phyloP scores from a whole-genome alignment of 345 rosid genomes.

The Brassica nigra region DNA sequence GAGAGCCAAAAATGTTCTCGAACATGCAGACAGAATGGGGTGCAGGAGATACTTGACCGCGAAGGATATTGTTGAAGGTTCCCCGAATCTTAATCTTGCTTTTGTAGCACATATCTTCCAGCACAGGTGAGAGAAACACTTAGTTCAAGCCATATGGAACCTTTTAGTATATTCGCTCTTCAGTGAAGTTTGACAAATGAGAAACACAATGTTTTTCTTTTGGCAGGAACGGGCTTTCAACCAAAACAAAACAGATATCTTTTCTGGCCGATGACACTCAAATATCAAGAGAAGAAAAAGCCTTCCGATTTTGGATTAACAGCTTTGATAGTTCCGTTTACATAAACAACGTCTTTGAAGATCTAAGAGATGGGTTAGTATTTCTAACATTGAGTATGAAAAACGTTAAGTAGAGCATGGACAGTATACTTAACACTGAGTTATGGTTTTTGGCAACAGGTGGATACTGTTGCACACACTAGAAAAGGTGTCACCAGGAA shows the following conservation, averaged over 20 bases:
- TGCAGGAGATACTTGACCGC: slow-evolving; percentile 96
- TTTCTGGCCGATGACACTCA: slow-evolving; percentile 84
- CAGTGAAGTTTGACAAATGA: slow-evolving; percentile 10
- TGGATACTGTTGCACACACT: slow-evolving; percentile 93
- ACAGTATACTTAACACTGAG: background rate
- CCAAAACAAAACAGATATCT: slow-evolving; percentile 78
- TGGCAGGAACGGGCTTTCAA: slow-evolving; percentile 89
- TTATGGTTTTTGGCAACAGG: slow-evolving; percentile 48
- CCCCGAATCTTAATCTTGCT: slow-evolving; percentile 97
- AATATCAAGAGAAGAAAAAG: slow-evolving; percentile 90
- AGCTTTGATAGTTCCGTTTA: slow-evolving; percentile 78
- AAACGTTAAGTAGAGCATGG: background rate
- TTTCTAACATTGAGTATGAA: background rate
- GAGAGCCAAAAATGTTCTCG: slow-evolving; percentile 88
- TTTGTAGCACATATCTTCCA: slow-evolving; percentile 98
- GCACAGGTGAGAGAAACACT: slow-evolving; percentile 64
- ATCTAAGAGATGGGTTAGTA: slow-evolving; percentile 93
- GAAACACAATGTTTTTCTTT: background rate
- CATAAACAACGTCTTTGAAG: slow-evolving; percentile 91
- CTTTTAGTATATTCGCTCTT: slow-evolving; percentile 5
- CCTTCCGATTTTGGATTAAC: slow-evolving; percentile 97
- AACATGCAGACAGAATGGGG: slow-evolving; percentile 97
- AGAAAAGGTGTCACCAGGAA: slow-evolving; percentile 91
- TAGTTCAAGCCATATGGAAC: background rate
- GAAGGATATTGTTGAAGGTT: slow-evolving; percentile 92